A percentile compares a stretch with the other conserved stretches of the same genome.
phyloP scores from a whole-genome alignment of 805 yeast genomes.

The Ogataea angusta region DNA sequence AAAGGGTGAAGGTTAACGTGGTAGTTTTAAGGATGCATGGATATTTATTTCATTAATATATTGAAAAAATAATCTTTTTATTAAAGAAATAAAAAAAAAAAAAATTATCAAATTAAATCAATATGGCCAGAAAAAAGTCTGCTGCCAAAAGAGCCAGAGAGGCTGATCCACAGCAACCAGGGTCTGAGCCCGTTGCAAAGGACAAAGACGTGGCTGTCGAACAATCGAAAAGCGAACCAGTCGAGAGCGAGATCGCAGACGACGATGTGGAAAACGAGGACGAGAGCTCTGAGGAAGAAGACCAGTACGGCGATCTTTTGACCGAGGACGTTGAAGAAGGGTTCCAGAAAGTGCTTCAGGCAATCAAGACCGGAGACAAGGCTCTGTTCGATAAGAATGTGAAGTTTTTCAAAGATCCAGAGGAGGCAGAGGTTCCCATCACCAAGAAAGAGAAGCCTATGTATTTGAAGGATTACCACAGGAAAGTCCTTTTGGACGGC shows the following conservation, averaged over 20 bases:
- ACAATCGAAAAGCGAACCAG: constrained; percentile 19
- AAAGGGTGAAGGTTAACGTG: too few species aligned
- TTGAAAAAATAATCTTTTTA: too few species aligned
- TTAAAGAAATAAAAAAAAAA: background rate
- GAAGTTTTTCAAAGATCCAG: constrained; percentile 66
- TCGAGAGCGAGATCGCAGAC: constrained; percentile 25
- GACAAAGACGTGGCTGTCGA: background rate
- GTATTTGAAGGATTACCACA: constrained; percentile 87
- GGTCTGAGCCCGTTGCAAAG: constrained; percentile 18
- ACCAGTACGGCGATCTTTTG: constrained; percentile 82
- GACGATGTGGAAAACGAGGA: constrained; percentile 21
- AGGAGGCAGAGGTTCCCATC: constrained; percentile 35
- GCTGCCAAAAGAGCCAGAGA: constrained; percentile 63
- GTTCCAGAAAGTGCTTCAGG: constrained; percentile 63
- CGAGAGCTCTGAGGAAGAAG: constrained; percentile 67
- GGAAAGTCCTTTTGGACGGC: constrained; percentile 75
- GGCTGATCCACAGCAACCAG: background rate
- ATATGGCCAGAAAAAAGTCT: constrained; percentile 85
- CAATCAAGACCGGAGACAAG: constrained; percentile 67
- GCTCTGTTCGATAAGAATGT: constrained; percentile 62
- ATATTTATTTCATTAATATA: too few species aligned
- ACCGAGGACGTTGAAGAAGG: constrained; percentile 85
- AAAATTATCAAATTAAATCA: background rate
- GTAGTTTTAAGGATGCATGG: too few species aligned
- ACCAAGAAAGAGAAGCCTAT: constrained; percentile 66